Evolutionary conservation across 2,329 filamentous ascomycete genomes (phyloP).

Genomic region (Pseudopithomyces chartarum): DNA sequence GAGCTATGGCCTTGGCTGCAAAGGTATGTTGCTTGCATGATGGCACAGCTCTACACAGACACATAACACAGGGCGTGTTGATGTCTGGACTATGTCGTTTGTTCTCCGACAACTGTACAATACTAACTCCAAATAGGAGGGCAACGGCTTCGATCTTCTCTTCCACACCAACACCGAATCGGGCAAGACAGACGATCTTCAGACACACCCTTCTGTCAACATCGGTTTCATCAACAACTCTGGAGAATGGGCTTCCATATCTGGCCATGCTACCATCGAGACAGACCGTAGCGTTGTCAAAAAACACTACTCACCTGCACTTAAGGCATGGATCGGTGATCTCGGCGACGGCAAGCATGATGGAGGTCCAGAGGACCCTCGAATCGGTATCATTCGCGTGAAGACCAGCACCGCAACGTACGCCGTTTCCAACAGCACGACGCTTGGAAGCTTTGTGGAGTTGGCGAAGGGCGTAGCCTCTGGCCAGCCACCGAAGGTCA

Average conservation of each 20-base stretch:
- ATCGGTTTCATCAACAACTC: constrained; percentile 76
- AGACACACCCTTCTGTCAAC: constrained; percentile 75
- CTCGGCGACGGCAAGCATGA: constrained; percentile 79
- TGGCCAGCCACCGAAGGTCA: constrained; percentile 72
- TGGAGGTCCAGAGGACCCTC: constrained; percentile 78
- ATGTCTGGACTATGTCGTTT: too few relatives aligned
- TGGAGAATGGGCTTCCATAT: constrained; percentile 86
- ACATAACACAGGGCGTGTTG: too few relatives aligned
- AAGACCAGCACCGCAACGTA: constrained; percentile 75
- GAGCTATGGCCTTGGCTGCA: constrained; percentile 83
- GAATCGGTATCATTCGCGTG: constrained; percentile 81
- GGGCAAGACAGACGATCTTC: constrained; percentile 82
- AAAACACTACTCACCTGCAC: constrained; percentile 69
- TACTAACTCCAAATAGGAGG: constrained; percentile 60
- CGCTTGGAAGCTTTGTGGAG: constrained; percentile 69
- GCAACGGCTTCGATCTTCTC: constrained; percentile 77
- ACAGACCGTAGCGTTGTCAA: constrained; percentile 71
- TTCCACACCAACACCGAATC: constrained; percentile 93
- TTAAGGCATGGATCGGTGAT: constrained; percentile 88
- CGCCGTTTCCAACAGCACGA: constrained; percentile 64
- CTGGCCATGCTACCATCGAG: constrained; percentile 72
- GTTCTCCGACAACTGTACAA: background rate
- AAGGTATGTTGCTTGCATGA: constrained; percentile 59
- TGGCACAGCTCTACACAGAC: too few relatives aligned
- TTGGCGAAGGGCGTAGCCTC: constrained; percentile 76